Base-by-base conservation (phyloP, 2,329 filamentous ascomycete species). In the Myriosclerotinia curreyana region DNA sequence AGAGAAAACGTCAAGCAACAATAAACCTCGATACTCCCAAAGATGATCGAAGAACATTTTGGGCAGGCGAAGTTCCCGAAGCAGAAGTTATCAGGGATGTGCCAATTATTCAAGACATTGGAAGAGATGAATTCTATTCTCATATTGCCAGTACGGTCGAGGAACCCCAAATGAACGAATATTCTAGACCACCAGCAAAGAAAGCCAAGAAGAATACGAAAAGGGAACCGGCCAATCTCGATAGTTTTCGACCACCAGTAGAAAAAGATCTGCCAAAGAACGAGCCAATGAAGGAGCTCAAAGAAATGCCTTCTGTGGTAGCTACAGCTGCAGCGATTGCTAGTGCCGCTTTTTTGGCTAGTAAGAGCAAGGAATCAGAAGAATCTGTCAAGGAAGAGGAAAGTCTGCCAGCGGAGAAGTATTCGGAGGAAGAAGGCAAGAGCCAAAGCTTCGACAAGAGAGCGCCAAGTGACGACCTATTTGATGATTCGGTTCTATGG, bases 401-500 rank as follows among this genome's bases (percentile, higher is more conserved):
- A 62, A 76, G 74, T 64, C 75, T 76, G 66, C 74, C 73, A 25
- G 67, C 67, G 6, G 75, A 74, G 66, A 78, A 70, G 42, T 34
- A 75, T 64, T 74, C 71, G 49, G 76, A 75, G 66, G 76, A 77
- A 62, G 75, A 77, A 58, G 74, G 73, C 65, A 71, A 75, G 52
- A 76, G 76, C 42, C 76, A 76, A 72, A 72, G 72, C 54, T 71
- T 77, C 65, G 79, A 80, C 68, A 77, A 77, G 66, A 74, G 76
- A 66, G 71, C 74, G 44, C 64, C 74, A 15, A 71, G 71, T 56
- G 78, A 81, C 52, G 78, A 81, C 67, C 70, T 79, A 38, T 79
- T 80, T 70, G 77, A 82, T 66, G 77, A 81, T 68, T 73, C 77
- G 59, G 73, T 75, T 20, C 70, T 80, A 34, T 79, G 78, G 79